phyloP scores from a whole-genome alignment of 2,329 filamentous ascomycete genomes.

The Penicillium sp. region DNA sequence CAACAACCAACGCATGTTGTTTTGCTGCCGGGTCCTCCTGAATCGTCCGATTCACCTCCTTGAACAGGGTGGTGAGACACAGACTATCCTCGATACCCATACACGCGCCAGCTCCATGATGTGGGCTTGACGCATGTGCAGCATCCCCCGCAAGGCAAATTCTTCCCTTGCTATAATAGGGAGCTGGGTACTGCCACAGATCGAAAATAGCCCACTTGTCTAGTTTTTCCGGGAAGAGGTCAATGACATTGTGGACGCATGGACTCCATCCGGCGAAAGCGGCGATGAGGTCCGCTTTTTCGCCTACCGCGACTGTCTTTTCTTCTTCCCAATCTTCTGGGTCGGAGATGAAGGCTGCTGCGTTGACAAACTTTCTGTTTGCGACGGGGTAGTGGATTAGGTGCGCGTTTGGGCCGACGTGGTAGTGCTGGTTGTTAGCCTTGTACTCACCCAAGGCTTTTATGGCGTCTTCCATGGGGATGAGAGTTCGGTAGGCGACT shows the following conservation, averaged over 20 bases:
- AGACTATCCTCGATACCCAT: neutral
- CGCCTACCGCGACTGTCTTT: neutral
- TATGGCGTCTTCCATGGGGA: neutral
- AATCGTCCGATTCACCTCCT: neutral
- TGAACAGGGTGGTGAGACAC: neutral
- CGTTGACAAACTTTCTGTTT: neutral
- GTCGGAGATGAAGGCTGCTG: neutral
- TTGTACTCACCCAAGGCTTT: neutral
- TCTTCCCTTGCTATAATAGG: conserved; percentile 37
- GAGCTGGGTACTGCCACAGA: neutral
- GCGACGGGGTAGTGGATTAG: neutral
- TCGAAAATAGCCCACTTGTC: neutral
- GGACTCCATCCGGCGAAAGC: neutral
- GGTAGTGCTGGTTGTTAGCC: neutral
- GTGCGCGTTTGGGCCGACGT: neutral
- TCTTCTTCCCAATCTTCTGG: neutral
- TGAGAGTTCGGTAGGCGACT: neutral
- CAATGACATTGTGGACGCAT: neutral
- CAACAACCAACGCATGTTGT: neutral
- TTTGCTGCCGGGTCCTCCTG: neutral
- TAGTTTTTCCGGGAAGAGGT: neutral
- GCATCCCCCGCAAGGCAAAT: conserved; percentile 37
- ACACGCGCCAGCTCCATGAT: conserved; percentile 11
- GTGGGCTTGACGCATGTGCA: conserved; percentile 11
- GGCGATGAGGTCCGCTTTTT: neutral